These are phyloP conservation scores for Phyllostachys edulis DNA, from an alignment of 176 grass and related monocot species.

Conservation along the genomic window DNA sequence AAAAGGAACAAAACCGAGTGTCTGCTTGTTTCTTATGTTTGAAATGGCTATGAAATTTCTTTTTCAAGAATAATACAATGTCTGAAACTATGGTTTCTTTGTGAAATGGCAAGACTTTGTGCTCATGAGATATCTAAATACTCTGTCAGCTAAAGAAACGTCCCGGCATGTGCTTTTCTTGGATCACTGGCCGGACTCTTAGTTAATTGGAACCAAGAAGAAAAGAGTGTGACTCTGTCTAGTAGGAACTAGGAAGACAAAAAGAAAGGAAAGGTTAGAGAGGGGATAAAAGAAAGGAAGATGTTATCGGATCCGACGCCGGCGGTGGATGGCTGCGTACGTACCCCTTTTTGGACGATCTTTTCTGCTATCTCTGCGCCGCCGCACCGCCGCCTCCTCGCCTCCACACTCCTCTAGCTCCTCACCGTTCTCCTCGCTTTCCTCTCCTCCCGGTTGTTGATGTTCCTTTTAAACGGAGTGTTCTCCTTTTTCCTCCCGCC, in stretches of 20 bases:
- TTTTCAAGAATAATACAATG: not conserved
- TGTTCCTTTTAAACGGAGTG: slow-evolving; percentile 12
- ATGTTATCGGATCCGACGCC: slow-evolving; percentile 47
- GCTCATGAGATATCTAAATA: not conserved
- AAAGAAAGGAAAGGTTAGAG: not conserved
- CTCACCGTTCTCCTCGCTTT: slow-evolving; percentile 14
- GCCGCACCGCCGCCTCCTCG: slow-evolving; percentile 24
- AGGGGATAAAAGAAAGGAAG: slow-evolving; percentile 18
- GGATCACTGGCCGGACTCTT: slow-evolving; percentile 45
- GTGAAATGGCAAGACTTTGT: slow-evolving; percentile 12
- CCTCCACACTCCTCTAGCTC: not conserved
- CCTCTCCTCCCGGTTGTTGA: slow-evolving; percentile 21
- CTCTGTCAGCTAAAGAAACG: not conserved
- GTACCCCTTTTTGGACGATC: slow-evolving; percentile 48
- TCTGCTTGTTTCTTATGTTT: not conserved
- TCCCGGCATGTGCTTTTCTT: slow-evolving; percentile 40
- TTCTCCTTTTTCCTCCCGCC: slow-evolving; percentile 2
- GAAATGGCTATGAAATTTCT: not conserved
- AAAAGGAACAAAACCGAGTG: not conserved
- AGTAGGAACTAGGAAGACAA: not conserved
- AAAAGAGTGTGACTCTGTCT: slow-evolving; percentile 26
- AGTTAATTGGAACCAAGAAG: slow-evolving; percentile 45
- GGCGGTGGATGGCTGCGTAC: slow-evolving; percentile 30
- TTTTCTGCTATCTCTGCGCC: slow-evolving; percentile 27
- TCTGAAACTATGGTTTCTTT: not conserved